Conservation (phyloP, 1,284 basidiomycete genomes). For the Exobasidium rhododendri region DNA sequence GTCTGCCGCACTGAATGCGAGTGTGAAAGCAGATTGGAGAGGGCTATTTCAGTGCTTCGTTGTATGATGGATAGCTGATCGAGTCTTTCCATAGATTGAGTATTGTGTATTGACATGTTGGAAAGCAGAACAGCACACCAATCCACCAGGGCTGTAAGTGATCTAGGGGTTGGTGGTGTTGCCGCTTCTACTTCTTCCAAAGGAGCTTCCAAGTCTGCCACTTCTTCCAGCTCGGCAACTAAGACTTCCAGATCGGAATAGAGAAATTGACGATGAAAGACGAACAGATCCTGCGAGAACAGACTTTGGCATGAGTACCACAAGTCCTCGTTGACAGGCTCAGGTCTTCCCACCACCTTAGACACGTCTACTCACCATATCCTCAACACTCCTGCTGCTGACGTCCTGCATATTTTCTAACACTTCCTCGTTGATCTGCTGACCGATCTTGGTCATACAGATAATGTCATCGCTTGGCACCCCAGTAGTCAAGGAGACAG, state of each 20-base stretch:
- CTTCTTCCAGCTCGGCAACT: slow-evolving; percentile 35
- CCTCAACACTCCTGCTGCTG: slow-evolving; percentile 6
- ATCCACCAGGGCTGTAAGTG: slow-evolving; percentile 30
- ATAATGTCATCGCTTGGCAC: slow-evolving; percentile 49
- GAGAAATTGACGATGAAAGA: slow-evolving; percentile 52
- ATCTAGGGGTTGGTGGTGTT: slow-evolving; percentile 37
- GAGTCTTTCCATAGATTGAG: slow-evolving; percentile 19
- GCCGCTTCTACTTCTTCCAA: slow-evolving; percentile 23
- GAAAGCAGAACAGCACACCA: slow-evolving; percentile 31
- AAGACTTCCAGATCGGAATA: slow-evolving; percentile 40
- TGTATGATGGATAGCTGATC: slow-evolving; percentile 32
- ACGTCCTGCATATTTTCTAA: slow-evolving; percentile 30
- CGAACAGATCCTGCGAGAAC: slow-evolving; percentile 35
- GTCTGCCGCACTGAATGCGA: slow-evolving; percentile 38
- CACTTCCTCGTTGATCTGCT: slow-evolving; percentile 42
- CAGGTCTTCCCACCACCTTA: too few species aligned
- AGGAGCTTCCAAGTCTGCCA: slow-evolving; percentile 22
- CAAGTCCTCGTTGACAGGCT: too few species aligned
- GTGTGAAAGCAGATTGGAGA: slow-evolving; percentile 45
- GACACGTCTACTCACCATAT: slow-evolving; percentile 4
- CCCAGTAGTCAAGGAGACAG: slow-evolving; percentile 48
- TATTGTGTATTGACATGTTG: slow-evolving; percentile 16
- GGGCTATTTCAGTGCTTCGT: slow-evolving; percentile 39
- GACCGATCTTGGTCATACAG: slow-evolving; percentile 48
- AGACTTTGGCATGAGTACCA: neutral